These are phyloP conservation scores for Ceratocystis papillata DNA, from an alignment of 2,329 filamentous ascomycete genomes.

Conservation along the genomic window DNA sequence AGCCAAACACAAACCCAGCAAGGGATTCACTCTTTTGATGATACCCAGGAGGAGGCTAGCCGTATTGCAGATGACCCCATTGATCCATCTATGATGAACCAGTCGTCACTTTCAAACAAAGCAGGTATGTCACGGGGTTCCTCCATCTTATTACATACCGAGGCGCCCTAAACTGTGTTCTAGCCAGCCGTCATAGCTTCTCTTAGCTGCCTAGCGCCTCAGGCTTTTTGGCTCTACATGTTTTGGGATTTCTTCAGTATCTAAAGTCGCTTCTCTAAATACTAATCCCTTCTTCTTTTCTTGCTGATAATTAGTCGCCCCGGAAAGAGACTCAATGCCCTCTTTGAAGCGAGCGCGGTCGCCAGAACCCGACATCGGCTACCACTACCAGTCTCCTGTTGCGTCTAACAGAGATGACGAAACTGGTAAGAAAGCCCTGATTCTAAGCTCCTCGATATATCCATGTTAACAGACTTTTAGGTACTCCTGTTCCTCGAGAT, in stretches of 20 bases:
- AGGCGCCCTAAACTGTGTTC: too few species aligned
- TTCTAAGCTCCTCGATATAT: not conserved
- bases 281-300: not conserved
- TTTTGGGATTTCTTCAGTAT: not conserved
- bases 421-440: constrained; percentile 51
- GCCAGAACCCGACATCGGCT: constrained; percentile 14
- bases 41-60: not conserved
- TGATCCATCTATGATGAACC: not conserved
- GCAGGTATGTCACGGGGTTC: not conserved
- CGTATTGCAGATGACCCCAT: not conserved
- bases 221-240: too few species aligned
- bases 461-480: not conserved
- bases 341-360: constrained; percentile 21
- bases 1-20: not conserved
- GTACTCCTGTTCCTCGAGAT: not conserved
- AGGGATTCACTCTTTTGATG: not conserved
- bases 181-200: too few species aligned
- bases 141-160: too few species aligned
- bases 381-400: constrained; percentile 17
- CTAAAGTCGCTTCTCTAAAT: not conserved
- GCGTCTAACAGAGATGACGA: constrained; percentile 43
- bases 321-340: constrained; percentile 12
- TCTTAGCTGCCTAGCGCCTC: too few species aligned
- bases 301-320: not conserved
- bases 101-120: not conserved